These are phyloP conservation scores for Xylaria polymorpha DNA, from an alignment of 2,329 filamentous ascomycete genomes.

Conservation along the genomic window DNA sequence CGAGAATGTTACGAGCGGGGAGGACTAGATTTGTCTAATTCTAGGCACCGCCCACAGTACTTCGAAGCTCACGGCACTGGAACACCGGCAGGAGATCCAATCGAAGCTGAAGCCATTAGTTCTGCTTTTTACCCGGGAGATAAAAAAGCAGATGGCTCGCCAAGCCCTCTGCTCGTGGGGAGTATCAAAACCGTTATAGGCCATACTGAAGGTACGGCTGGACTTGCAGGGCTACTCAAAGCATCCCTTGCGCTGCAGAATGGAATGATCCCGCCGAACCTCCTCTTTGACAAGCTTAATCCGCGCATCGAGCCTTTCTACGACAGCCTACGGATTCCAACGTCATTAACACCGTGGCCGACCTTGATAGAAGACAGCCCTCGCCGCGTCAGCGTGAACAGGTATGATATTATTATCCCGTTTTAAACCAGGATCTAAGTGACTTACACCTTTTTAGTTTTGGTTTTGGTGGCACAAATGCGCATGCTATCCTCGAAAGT, in stretches of 20 bases:
- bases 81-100: constrained; percentile 51
- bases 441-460: too few relatives aligned
- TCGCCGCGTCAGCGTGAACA: constrained; percentile 11
- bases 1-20: not conserved
- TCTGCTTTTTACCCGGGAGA: not conserved
- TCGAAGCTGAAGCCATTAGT: not conserved
- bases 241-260: constrained; percentile 25
- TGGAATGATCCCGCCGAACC: constrained; percentile 28
- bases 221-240: constrained; percentile 36
- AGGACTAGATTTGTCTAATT: not conserved
- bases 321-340: constrained; percentile 15
- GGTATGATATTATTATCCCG: too few relatives aligned
- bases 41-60: not conserved
- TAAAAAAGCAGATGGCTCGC: too few relatives aligned
- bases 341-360: not conserved
- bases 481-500: constrained; percentile 42
- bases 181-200: constrained; percentile 37
- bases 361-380: not conserved
- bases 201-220: constrained; percentile 38
- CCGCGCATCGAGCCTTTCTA: constrained; percentile 27
- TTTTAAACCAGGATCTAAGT: too few relatives aligned
- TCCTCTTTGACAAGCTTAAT: constrained; percentile 23
- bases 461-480: constrained; percentile 43
- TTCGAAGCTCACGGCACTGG: constrained; percentile 57
- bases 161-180: constrained; percentile 23